Percentiles rank a stretch among this genome's conserved stretches.
These are phyloP conservation scores for Plasmodium vinckei DNA, from an alignment of 169 alveolate species.

Conservation along the genomic window DNA sequence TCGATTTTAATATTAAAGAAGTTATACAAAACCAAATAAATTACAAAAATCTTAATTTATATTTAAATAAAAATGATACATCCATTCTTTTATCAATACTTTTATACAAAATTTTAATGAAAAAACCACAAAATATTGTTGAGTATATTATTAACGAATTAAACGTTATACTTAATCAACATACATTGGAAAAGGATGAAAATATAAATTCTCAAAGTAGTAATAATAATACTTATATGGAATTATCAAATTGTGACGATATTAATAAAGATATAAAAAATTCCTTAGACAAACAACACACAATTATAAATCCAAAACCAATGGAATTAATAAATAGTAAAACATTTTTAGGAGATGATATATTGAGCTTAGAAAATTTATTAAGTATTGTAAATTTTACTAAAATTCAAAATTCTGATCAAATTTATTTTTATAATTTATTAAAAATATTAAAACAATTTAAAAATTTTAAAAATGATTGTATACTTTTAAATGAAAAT, in stretches of 20 bases:
- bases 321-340: slow-evolving; percentile 15
- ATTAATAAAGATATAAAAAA: neutral
- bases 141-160: slow-evolving; percentile 38
- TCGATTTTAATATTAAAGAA: neutral
- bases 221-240: neutral
- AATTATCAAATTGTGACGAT: neutral
- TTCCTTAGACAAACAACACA: neutral
- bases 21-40: neutral
- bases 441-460: slow-evolving; percentile 45
- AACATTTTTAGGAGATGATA: slow-evolving; percentile 11
- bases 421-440: slow-evolving; percentile 43
- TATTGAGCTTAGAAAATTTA: slow-evolving; percentile 29
- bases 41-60: slow-evolving; percentile 17
- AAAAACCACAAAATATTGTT: slow-evolving; percentile 30
- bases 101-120: slow-evolving; percentile 42
- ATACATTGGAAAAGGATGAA: neutral
- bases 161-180: neutral
- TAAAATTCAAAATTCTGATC: slow-evolving; percentile 61
- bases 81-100: slow-evolving; percentile 35
- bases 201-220: neutral
- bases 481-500: slow-evolving; percentile 34
- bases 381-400: slow-evolving; percentile 28
- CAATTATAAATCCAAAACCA: slow-evolving; percentile 9
- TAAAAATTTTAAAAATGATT: slow-evolving; percentile 26
- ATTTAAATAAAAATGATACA: slow-evolving; percentile 13